Conservation (phyloP, 768 basidiomycete species). For the Pleurotus cornucopiae region DNA sequence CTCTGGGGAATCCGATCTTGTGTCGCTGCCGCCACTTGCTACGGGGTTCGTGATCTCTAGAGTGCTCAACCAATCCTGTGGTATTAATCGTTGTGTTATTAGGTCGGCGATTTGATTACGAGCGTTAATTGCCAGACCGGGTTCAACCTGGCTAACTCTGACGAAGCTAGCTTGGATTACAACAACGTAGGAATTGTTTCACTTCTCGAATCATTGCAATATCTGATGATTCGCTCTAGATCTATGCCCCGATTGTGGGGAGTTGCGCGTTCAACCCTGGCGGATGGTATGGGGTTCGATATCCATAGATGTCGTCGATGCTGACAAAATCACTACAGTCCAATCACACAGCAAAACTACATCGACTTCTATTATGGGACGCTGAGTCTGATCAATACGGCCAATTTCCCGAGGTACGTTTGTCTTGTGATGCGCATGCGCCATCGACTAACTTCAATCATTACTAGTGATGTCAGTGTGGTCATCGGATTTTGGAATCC, state of each 20-base stretch:
- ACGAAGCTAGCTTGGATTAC: conserved; percentile 10
- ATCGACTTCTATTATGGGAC: conserved; percentile 16
- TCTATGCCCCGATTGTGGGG: conserved; percentile 17
- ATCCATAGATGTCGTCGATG: too few species aligned
- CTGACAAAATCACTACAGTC: not conserved
- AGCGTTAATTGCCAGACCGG: conserved; percentile 15
- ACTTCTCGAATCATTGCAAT: not conserved
- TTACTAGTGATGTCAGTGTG: not conserved
- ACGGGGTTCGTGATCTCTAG: conserved; percentile 7
- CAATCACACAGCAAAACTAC: conserved; percentile 18
- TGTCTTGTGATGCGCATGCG: not conserved
- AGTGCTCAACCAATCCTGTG: not conserved
- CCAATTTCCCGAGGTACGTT: conserved; percentile 9
- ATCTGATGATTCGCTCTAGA: conserved; percentile 1
- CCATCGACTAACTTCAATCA: not conserved
- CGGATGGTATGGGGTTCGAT: conserved; percentile 10
- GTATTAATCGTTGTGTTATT: not conserved
- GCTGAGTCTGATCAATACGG: conserved; percentile 8
- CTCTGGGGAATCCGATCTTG: conserved; percentile 12
- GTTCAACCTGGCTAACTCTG: conserved; percentile 1
- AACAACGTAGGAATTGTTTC: not conserved
- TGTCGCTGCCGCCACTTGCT: conserved; percentile 15
- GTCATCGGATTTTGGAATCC: conserved; percentile 9
- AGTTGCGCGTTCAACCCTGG: conserved; percentile 12
- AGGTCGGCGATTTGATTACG: conserved; percentile 13